Conservation (phyloP, 768 basidiomycete species). For the Hirschioporus abietinus region DNA sequence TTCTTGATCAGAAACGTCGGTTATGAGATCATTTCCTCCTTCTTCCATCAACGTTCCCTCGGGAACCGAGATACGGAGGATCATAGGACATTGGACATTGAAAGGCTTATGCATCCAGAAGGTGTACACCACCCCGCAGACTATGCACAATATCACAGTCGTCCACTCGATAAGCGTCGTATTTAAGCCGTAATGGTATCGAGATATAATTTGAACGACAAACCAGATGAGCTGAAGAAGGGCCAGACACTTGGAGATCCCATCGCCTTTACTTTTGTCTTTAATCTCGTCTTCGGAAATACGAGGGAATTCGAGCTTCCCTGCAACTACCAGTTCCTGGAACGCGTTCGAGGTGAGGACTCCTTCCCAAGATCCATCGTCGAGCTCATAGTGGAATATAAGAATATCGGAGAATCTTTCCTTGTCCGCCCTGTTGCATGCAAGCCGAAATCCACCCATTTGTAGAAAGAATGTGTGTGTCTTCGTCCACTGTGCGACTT, state of each 20-base stretch:
- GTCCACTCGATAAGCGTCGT: background rate
- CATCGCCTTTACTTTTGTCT: conserved; percentile 29
- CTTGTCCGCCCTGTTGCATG: background rate
- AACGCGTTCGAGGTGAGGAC: background rate
- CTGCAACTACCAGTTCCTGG: background rate
- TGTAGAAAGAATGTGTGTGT: conserved; percentile 1
- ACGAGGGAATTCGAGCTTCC: conserved; percentile 6
- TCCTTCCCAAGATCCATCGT: background rate
- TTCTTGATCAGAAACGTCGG: too few species aligned
- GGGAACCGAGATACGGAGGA: background rate
- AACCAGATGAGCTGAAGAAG: conserved; percentile 30
- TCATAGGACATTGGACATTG: conserved; percentile 16
- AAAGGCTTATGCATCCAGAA: conserved; percentile 34
- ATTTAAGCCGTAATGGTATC: conserved; percentile 5
- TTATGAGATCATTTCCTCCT: too few species aligned
- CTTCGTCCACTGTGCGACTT: conserved; percentile 4
- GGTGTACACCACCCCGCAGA: conserved; percentile 17
- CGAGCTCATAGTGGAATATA: background rate
- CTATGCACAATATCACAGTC: background rate
- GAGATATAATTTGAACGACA: conserved; percentile 22
- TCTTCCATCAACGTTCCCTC: too few species aligned
- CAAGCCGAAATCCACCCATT: conserved; percentile 3
- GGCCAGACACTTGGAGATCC: conserved; percentile 25
- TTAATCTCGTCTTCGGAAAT: conserved; percentile 19
- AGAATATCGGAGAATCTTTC: background rate